Evolutionary conservation across 2,329 filamentous ascomycete species (phyloP), one percentile per base, ranked within the genome.

Genomic region (Xylariaceae sp.): DNA sequence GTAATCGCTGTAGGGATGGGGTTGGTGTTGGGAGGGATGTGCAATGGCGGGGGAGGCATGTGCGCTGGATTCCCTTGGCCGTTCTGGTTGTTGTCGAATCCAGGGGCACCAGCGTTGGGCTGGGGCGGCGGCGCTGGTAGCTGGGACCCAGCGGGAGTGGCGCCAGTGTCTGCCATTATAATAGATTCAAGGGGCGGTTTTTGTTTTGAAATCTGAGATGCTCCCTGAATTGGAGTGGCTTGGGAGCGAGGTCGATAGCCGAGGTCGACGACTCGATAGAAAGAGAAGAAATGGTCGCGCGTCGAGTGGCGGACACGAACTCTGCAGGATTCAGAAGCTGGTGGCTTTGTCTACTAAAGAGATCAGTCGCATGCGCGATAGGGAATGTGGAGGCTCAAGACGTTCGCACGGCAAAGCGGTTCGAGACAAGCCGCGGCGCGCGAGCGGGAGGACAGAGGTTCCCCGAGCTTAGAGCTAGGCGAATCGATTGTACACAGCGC

Each of bases 1-100:
- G 88, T 92, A 71, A 97, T 92, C 64, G 92, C 90, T 35, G 91
- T 95, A 53, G 92, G 92, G 71, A 97, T 94, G 51, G 92, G 90
- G 72, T 97, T 97, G 72, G 86, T 97, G 80, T 97, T 97, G 77
- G 94, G 91, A 34, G 93, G 92, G 71, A 97, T 97, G 74, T 95
- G 89, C 62, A 96, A 86, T 67, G 92, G 89, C 63, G 92, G 92
- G 59, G 93, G 92, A 60, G 90, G 89, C 88, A 97, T 92, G 75
- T 94, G 89, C 66, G 83, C 77, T 64, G 86, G 82, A 73, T 87
- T 87, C 65, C 80, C 77, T 77, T 90, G 88, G 66, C 82, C 82
- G 72, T 88, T 88, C 76, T 90, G 88, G 67, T 83, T 82, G 72
- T 85, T 86, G 72, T 92, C 89, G 76, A 89, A 92, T 72, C 88